A percentile compares a stretch with the other conserved stretches of the same genome.
phyloP scores from a whole-genome alignment of 2,329 filamentous ascomycete genomes.

The Colletotrichum lupini region DNA sequence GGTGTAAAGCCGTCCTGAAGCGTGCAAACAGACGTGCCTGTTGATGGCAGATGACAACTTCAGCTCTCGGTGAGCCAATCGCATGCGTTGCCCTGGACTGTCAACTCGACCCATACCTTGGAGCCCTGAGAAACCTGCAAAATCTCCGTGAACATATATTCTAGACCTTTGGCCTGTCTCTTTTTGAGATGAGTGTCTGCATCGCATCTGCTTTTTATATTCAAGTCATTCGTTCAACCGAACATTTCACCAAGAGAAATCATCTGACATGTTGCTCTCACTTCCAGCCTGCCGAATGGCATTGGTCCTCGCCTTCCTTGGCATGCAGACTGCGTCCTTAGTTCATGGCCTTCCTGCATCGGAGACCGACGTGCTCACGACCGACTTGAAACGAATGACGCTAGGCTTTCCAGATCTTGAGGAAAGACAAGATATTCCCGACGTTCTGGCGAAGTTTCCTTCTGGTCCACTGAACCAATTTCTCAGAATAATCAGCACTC shows the following conservation, averaged over 20 bases:
- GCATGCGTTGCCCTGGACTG: not conserved
- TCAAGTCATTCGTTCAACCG: not conserved
- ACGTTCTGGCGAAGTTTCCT: conserved; percentile 19
- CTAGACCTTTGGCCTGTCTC: too few species aligned
- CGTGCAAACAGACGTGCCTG: not conserved
- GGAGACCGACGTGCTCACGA: not conserved
- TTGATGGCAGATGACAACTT: not conserved
- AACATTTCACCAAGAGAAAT: not conserved
- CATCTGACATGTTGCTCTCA: not conserved
- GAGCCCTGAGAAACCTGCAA: not conserved
- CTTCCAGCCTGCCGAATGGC: not conserved
- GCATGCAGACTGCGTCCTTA: not conserved
- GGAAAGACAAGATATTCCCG: conserved; percentile 19
- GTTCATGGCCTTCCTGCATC: not conserved
- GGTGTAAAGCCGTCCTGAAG: not conserved
- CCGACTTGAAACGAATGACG: not conserved
- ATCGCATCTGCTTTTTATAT: not conserved
- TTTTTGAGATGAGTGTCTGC: not conserved
- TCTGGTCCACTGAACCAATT: conserved; percentile 25
- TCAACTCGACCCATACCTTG: not conserved
- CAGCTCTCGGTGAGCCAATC: not conserved
- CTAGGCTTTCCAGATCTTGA: not conserved
- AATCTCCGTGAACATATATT: not conserved
- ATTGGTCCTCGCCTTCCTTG: not conserved
- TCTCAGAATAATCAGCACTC: conserved; percentile 23